These are phyloP conservation scores for Epichloe gansuensis DNA, from an alignment of 2,329 filamentous ascomycete species.

Conservation along the genomic window DNA sequence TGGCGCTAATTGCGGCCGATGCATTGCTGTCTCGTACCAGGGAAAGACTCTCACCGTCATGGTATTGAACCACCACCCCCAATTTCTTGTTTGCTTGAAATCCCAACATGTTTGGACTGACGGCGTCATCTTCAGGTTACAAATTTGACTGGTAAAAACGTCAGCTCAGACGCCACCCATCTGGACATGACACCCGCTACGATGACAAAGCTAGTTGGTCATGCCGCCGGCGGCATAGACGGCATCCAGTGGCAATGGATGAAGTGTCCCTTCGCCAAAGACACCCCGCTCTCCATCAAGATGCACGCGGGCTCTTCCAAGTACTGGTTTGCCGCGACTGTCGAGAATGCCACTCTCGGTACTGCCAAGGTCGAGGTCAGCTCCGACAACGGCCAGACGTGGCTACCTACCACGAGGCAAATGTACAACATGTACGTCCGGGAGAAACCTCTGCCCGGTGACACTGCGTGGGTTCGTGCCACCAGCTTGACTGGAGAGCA, in stretches of 20 bases:
- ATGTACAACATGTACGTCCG: not conserved
- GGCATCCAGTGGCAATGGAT: not conserved
- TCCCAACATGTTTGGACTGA: not conserved
- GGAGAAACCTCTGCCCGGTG: not conserved
- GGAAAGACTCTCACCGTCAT: not conserved
- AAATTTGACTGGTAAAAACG: not conserved
- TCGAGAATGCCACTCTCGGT: not conserved
- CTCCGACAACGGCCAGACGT: not conserved
- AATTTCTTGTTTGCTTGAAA: no score
- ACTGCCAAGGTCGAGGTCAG: conserved; percentile 1
- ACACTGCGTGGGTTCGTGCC: not conserved
- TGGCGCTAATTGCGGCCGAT: not conserved
- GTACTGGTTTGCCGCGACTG: not conserved
- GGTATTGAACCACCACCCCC: not conserved
- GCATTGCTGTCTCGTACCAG: not conserved
- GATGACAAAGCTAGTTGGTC: not conserved
- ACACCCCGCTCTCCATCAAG: not conserved
- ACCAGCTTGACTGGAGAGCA: not conserved
- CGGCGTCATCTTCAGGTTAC: not conserved
- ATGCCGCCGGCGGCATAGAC: not conserved
- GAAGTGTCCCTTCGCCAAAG: not conserved
- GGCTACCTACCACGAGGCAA: not conserved
- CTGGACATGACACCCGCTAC: not conserved
- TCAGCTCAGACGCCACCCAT: not conserved
- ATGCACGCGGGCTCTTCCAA: not conserved